Evolutionary conservation across 228 moss, liverwort and hornwort species (phyloP), one percentile per base, ranked within the genome.

Genomic region (Sphagnum fallax): DNA sequence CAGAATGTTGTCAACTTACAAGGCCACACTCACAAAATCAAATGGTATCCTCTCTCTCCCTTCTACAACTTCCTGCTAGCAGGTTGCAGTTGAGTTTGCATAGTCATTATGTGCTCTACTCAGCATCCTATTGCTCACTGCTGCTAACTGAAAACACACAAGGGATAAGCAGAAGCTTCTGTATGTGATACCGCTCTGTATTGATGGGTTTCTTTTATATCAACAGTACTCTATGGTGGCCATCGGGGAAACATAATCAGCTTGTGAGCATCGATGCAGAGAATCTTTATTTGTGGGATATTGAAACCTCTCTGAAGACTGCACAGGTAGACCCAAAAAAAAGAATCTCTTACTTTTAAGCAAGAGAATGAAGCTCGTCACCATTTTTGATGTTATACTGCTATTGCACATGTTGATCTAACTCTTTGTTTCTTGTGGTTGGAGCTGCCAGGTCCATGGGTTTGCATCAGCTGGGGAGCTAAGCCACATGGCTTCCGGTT

Each of bases 161-260:
- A 16, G 8, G 6, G 47, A 16, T 16, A 47, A 62, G 16, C 62
- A 4, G 62, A 47, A 62, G 47, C 47, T 62, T 16, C 18, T 62
- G 62, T 62, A 16, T 62, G 62, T 16, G 61, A 62, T 8, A 47
- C 16, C 6, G 62, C 47, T 62, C 47, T 62, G 62, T 47, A 16
- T n/a, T 16, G 15, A 47, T 16, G 15, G 32, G 32, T 32, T 32
- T 32, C 32, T 32, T 32, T 32, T 14, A 11, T 65, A 52, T 53
- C 16, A 74, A 69, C 88, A 93, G 91, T 80, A 90, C 94, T 62
- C 90, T 90, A 18, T 94, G 94, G 94, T 91, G 94, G 90, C 94
- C 91, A 80, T 84, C 94, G 16, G 94, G 88, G 16, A 78, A 88
- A 68, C 81, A 90, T 73, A 74, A 80, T 69, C 84, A 88, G 76